Conservation (phyloP, 2,329 filamentous ascomycete species). For the Cytospora piceicola region DNA sequence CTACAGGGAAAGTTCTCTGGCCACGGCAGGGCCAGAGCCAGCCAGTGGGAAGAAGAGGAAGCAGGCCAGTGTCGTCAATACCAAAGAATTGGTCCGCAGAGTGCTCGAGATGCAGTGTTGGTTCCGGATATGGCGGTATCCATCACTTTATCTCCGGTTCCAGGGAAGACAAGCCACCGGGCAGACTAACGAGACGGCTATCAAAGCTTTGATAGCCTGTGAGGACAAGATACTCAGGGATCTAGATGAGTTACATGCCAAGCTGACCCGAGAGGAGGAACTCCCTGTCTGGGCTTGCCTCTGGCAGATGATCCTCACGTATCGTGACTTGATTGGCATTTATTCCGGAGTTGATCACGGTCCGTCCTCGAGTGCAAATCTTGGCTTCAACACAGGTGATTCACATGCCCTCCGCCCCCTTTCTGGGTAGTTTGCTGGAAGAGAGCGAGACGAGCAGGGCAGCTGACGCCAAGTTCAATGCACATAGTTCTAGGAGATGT, state of each 20-base stretch:
- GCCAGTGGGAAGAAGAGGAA: neutral
- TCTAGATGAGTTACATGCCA: slow-evolving; percentile 13
- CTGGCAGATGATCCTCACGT: slow-evolving; percentile 29
- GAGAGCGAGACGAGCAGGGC: neutral
- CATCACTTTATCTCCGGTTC: neutral
- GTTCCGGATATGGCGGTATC: slow-evolving; percentile 22
- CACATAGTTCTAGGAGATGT: neutral
- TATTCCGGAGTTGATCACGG: slow-evolving; percentile 17
- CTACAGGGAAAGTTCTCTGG: neutral
- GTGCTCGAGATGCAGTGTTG: slow-evolving; percentile 24
- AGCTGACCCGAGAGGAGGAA: neutral
- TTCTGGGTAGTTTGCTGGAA: neutral
- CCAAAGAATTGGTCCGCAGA: neutral
- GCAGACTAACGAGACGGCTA: neutral
- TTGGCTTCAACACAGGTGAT: neutral
- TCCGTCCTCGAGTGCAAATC: neutral
- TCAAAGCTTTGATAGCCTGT: slow-evolving; percentile 2
- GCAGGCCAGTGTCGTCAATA: neutral
- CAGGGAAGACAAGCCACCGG: neutral
- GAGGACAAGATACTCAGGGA: slow-evolving; percentile 16
- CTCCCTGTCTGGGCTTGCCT: slow-evolving; percentile 25
- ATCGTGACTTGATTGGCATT: slow-evolving; percentile 26
- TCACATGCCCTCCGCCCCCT: neutral
- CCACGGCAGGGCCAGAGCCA: neutral
- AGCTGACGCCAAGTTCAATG: neutral